A percentile compares a stretch with the other conserved stretches of the same genome.
phyloP scores from a whole-genome alignment of 2,329 filamentous ascomycete species.

The Cladorrhinum sp. region DNA sequence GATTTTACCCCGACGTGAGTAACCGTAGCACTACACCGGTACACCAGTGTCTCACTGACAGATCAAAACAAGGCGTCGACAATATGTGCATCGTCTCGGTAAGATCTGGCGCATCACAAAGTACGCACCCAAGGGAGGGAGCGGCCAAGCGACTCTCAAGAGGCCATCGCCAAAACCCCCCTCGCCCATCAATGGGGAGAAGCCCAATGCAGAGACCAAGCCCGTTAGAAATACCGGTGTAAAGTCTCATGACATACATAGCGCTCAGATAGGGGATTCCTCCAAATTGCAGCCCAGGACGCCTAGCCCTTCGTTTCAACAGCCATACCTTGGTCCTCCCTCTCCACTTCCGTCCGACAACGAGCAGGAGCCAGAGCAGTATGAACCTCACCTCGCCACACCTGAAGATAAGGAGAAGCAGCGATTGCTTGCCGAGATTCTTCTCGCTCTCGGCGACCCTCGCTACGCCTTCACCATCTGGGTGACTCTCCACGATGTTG shows the following conservation, averaged over 20 bases:
- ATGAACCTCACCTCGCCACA: background rate
- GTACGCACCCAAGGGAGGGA: conserved; percentile 7
- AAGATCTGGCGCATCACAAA: conserved; percentile 17
- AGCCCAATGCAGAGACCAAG: background rate
- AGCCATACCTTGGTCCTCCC: background rate
- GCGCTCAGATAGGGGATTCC: background rate
- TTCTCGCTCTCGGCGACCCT: conserved; percentile 12
- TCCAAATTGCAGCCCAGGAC: background rate
- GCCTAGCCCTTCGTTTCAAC: background rate
- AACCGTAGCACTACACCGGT: background rate
- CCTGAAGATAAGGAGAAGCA: background rate
- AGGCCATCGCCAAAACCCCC: background rate
- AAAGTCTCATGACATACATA: background rate
- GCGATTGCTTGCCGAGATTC: conserved; percentile 12
- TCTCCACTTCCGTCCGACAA: background rate
- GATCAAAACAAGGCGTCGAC: conserved; percentile 15
- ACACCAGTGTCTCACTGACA: background rate
- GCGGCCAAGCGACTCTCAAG: background rate
- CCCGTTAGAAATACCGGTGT: background rate
- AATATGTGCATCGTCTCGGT: conserved; percentile 17
- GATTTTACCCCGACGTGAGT: background rate
- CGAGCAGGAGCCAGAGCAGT: background rate
- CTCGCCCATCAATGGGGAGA: background rate
- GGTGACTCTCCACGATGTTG: conserved; percentile 1
- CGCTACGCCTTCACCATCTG: conserved; percentile 10